phyloP scores from a whole-genome alignment of 208 protist genomes.

The Vickermania ingenoplastis region DNA sequence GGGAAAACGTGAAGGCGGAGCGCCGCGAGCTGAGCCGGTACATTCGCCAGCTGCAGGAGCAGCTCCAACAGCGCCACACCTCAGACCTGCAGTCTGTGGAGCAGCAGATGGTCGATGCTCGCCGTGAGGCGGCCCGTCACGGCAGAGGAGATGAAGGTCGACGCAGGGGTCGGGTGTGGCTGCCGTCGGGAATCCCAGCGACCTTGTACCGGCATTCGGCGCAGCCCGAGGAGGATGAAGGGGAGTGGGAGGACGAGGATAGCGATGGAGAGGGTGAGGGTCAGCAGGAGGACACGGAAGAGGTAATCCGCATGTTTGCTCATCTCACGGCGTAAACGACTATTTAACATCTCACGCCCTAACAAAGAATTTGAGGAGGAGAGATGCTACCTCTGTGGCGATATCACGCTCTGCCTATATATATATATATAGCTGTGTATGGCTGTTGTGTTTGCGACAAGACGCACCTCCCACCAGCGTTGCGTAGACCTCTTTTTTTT shows the following conservation, averaged over 20 bases:
- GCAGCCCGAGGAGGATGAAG: conserved; percentile 20
- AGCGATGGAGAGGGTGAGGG: conserved; percentile 6
- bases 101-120: conserved; percentile 30
- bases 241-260: conserved; percentile 22
- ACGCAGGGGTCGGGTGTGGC: background rate
- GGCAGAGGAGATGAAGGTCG: background rate
- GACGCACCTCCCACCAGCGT: no score
- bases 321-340: conserved; percentile 53
- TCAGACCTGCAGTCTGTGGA: conserved; percentile 53
- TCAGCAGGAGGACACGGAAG: conserved; percentile 36
- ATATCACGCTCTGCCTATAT: no score
- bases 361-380: no score
- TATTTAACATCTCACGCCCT: background rate
- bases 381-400: no score
- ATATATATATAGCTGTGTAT: no score
- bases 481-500: no score
- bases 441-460: no score
- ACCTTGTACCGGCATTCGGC: background rate
- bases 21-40: conserved; percentile 85
- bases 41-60: conserved; percentile 70
- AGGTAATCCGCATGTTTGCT: conserved; percentile 77
- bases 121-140: background rate
- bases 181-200: background rate
- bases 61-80: conserved; percentile 70
- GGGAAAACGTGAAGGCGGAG: conserved; percentile 70